Percentiles rank a stretch among this genome's conserved stretches.
Conservation (phyloP, 176 grass and related monocot species). For the Hordeum marinum region DNA sequence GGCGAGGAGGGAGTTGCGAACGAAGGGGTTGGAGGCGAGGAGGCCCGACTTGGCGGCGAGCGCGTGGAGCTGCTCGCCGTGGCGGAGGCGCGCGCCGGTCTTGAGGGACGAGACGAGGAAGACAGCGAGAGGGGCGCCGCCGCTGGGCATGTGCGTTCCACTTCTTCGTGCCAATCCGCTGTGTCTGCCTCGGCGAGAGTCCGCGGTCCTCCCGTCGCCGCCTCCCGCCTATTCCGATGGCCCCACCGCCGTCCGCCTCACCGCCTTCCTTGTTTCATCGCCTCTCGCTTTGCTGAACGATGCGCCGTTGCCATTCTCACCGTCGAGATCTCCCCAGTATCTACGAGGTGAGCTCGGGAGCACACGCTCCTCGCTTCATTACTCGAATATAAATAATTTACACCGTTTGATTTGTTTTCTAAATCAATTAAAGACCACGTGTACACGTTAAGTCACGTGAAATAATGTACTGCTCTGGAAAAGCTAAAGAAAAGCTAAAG, state of each 20-base stretch:
- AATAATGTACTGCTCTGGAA: no score
- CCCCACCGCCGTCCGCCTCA: background rate
- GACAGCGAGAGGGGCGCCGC: conserved; percentile 29
- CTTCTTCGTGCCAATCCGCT: background rate
- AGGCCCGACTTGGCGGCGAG: conserved; percentile 59
- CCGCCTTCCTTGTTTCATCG: no score
- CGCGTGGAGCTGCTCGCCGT: conserved; percentile 60
- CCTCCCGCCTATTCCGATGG: background rate
- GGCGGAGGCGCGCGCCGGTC: conserved; percentile 25
- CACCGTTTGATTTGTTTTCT: no score
- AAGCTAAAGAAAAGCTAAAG: no score
- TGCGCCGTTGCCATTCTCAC: no score
- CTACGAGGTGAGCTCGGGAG: no score
- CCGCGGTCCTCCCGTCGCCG: background rate
- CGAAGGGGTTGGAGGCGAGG: conserved; percentile 40
- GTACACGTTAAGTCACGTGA: no score
- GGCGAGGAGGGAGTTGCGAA: conserved; percentile 72
- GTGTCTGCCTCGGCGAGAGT: background rate
- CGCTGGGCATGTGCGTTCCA: background rate
- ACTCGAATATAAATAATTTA: no score
- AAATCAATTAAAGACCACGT: no score
- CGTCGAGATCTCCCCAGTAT: no score
- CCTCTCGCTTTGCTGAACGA: no score
- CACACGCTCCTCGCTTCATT: no score
- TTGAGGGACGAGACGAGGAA: conserved; percentile 57